These are phyloP conservation scores for Noccaea bulbosa DNA, from an alignment of 345 rosid species.

Conservation along the genomic window DNA sequence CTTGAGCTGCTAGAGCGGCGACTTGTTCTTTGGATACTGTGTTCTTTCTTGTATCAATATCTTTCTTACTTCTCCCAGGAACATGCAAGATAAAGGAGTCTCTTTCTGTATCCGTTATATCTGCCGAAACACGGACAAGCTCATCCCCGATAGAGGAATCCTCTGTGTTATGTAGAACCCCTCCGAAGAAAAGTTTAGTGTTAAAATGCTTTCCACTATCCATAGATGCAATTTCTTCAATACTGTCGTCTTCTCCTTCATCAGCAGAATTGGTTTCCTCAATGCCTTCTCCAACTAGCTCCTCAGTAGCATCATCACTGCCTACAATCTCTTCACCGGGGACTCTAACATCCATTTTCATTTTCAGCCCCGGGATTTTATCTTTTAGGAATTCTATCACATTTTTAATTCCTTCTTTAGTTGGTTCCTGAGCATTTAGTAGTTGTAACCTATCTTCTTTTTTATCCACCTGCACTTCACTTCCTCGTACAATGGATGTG, in stretches of 20 bases:
- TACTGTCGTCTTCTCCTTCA: conserved; percentile 61
- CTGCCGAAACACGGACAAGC: conserved; percentile 72
- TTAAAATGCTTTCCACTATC: conserved; percentile 60
- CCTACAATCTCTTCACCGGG: conserved; percentile 62
- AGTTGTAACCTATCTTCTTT: conserved; percentile 59
- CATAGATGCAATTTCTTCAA: conserved; percentile 63
- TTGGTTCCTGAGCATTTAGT: conserved; percentile 70
- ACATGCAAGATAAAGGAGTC: conserved; percentile 80
- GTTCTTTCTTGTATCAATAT: conserved; percentile 50
- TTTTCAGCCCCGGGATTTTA: conserved; percentile 89
- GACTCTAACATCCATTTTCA: conserved; percentile 68
- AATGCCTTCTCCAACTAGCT: conserved; percentile 61
- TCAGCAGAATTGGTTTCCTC: conserved; percentile 55
- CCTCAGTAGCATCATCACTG: conserved; percentile 58
- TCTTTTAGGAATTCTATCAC: conserved; percentile 92
- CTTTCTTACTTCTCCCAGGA: conserved; percentile 51
- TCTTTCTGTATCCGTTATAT: conserved; percentile 62
- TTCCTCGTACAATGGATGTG: conserved; percentile 58
- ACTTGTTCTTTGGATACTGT: conserved; percentile 62
- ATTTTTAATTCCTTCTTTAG: conserved; percentile 91
- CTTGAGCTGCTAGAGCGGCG: conserved; percentile 80
- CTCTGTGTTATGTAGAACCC: conserved; percentile 81
- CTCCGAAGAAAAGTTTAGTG: conserved; percentile 84
- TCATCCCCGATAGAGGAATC: conserved; percentile 71
- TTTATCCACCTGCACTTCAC: conserved; percentile 62